These are phyloP conservation scores for Erodium moschatum DNA, from an alignment of 441 rosid species.

Conservation along the genomic window DNA sequence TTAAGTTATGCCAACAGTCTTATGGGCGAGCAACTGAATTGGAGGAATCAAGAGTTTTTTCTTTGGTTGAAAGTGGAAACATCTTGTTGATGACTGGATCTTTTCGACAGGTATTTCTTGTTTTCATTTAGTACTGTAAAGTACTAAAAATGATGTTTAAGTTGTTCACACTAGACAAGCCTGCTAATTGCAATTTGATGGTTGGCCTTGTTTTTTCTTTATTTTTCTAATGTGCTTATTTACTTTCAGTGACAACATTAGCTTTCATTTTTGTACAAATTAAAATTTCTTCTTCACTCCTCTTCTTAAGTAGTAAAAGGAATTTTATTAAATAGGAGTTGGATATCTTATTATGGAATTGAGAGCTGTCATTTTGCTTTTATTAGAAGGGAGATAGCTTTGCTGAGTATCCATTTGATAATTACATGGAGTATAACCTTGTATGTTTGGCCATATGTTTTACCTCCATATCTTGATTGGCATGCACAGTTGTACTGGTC, in stretches of 20 bases:
- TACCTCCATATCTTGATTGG: neutral
- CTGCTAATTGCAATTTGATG: slow-evolving; percentile 3
- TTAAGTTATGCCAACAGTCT: slow-evolving; percentile 41
- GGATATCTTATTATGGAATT: neutral
- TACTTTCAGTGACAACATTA: neutral
- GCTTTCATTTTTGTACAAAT: neutral
- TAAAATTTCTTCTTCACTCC: neutral
- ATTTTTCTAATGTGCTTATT: neutral
- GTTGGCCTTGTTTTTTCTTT: slow-evolving; percentile 1
- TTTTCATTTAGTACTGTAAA: neutral
- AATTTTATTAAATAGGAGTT: neutral
- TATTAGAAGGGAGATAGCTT: neutral
- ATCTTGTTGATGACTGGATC: slow-evolving; percentile 10
- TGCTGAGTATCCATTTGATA: neutral
- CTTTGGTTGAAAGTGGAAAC: slow-evolving; percentile 15
- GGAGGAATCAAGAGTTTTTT: slow-evolving; percentile 10
- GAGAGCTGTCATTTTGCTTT: neutral
- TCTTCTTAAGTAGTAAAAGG: neutral
- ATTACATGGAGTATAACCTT: neutral
- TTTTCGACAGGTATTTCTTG: slow-evolving; percentile 8
- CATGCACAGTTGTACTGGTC: neutral
- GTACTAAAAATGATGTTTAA: neutral
- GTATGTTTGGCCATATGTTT: neutral
- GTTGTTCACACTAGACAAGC: neutral
- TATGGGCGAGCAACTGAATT: slow-evolving; percentile 39